phyloP scores from a whole-genome alignment of 371 early-diverging fungal genomes.

The Coemansia linderi region DNA sequence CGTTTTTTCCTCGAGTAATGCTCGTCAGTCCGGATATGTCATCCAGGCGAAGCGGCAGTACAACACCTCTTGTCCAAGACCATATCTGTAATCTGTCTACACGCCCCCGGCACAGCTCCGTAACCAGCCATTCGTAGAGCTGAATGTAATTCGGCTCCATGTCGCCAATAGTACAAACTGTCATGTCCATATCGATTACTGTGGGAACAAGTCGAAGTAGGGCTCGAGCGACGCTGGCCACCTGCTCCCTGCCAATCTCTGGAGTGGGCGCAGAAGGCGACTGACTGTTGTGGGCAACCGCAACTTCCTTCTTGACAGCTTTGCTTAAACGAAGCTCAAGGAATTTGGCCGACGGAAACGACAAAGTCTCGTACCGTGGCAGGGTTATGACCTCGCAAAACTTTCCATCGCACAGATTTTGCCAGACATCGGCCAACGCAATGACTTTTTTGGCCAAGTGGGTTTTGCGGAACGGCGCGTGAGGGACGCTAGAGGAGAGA shows the following conservation, averaged over 20 bases:
- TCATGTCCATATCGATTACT: not conserved
- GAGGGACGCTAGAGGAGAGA: not conserved
- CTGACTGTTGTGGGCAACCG: not conserved
- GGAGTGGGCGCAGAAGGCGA: too few species aligned
- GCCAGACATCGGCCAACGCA: not conserved
- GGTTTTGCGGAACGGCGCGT: not conserved
- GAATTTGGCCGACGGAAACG: not conserved
- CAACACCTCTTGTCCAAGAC: not conserved
- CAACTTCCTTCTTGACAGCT: too few species aligned
- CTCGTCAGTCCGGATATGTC: not conserved
- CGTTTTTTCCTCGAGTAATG: not conserved
- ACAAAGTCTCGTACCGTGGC: slow-evolving; percentile 2
- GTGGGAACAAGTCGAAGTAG: not conserved
- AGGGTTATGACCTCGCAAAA: not conserved
- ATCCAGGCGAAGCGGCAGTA: not conserved
- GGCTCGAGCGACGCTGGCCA: not conserved
- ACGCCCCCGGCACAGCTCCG: not conserved
- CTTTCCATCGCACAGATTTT: not conserved
- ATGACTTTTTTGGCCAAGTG: not conserved
- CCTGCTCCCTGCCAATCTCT: not conserved
- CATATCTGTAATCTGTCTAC: not conserved
- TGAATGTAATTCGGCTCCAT: not conserved
- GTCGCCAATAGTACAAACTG: not conserved
- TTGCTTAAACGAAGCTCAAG: not conserved
- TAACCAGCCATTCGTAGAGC: not conserved